Conservation (phyloP, 306 rosid species). For the Bauhinia variegata region DNA sequence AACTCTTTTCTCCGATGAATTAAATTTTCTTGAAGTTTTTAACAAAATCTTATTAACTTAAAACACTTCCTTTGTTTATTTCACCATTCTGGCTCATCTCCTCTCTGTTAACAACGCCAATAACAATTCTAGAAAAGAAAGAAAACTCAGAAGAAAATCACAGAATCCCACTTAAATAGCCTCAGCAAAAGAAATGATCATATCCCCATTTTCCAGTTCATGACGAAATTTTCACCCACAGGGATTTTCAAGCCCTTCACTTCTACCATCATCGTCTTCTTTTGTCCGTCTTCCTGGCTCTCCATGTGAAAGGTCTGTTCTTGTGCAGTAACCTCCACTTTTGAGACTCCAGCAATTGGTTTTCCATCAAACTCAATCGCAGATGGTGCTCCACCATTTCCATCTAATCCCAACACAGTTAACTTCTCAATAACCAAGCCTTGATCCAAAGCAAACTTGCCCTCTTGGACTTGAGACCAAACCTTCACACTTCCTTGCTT, state of each 20-base stretch:
- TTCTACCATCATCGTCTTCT: slow-evolving; percentile 63
- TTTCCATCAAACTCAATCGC: slow-evolving; percentile 63
- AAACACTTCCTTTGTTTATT: too few species aligned
- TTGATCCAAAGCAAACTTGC: slow-evolving; percentile 75
- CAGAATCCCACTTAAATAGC: neutral
- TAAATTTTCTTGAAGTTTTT: too few species aligned
- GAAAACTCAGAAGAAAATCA: too few species aligned
- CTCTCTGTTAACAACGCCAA: slow-evolving; percentile 38
- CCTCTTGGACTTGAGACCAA: slow-evolving; percentile 88
- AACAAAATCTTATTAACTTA: too few species aligned
- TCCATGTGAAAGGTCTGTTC: slow-evolving; percentile 52
- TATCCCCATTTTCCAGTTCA: slow-evolving; percentile 89
- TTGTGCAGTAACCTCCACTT: slow-evolving; percentile 41
- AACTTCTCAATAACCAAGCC: slow-evolving; percentile 75
- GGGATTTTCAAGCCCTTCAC: slow-evolving; percentile 65
- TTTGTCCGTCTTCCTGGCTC: slow-evolving; percentile 49
- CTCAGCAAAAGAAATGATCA: too few species aligned
- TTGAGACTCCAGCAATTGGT: slow-evolving; percentile 35
- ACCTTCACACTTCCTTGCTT: slow-evolving; percentile 67
- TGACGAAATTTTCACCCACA: slow-evolving; percentile 76
- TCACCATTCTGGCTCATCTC: slow-evolving; percentile 55
- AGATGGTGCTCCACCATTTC: slow-evolving; percentile 54
- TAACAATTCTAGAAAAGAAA: slow-evolving; percentile 21
- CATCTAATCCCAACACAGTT: slow-evolving; percentile 71
- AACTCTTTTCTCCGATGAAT: too few species aligned